Evolutionary conservation across 75 land plant species (phyloP), one percentile per base, ranked within the genome.

Genomic region (Sequoiadendron giganteum): DNA sequence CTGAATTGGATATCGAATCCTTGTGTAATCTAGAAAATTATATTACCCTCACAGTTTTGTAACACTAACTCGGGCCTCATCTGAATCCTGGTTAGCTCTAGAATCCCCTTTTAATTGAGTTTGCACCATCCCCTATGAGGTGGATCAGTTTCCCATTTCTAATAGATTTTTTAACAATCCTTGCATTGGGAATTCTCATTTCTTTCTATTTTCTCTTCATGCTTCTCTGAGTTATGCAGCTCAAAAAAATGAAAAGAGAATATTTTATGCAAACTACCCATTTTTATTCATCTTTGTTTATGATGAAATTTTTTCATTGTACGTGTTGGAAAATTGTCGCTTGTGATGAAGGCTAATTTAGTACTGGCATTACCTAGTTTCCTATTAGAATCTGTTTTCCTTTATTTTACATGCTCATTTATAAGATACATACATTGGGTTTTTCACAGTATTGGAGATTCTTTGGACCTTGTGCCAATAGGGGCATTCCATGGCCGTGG

Each of bases 401-500:
- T 30, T 85, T 54, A 56, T 85, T 56, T 45, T 6, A 85, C 9
- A 25, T 56, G 10, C 56, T 34, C 9, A 5, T n/a, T 85, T 36
- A 54, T 34, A 30, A 85, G 78, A 75, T 32, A 75, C 16, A 10
- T 34, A 7, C 34, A 34, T 75, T 75, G 77, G 13, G 14, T 75
- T 75, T 14, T 34, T 45, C 87, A 52, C 94, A 98, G 99, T 87
- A 91, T 96, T 90, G 99, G 99, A 18, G 99, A 98, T 81, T 96
- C 99, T 7, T 85, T 98, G n/a, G 99, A 98, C 94, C 91, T 98
- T 88, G 99, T 98, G 40, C 99, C 99, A 15, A 97, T 98, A 90
- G 99, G 95, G 87, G 99, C 99, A 80, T 98, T 97, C 70, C 95
- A 96, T 92, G 99, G 99, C 32, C 93, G 97, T 85, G 99, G 99